Conservation (phyloP, 78 protist species). For the Dictyostelium capitatum region DNA sequence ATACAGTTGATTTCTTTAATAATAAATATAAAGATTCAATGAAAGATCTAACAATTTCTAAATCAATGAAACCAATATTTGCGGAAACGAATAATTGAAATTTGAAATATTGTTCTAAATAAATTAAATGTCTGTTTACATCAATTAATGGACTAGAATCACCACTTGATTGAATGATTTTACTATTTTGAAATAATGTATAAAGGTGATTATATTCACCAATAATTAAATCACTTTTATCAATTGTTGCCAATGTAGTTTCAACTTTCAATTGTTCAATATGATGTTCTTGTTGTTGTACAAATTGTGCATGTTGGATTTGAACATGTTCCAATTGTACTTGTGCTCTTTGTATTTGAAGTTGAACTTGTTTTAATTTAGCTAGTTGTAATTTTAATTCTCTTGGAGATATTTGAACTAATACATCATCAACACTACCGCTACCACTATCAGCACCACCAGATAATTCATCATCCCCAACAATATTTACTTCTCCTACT, state of each 20-base stretch:
- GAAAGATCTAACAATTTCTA: not conserved
- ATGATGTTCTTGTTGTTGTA: constrained; percentile 6
- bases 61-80: not conserved
- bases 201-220: constrained; percentile 8
- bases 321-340: not conserved
- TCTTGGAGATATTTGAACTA: no score
- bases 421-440: no score
- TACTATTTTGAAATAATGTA: not conserved
- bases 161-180: not conserved
- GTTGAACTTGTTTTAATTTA: not conserved
- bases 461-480: no score
- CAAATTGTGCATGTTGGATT: not conserved
- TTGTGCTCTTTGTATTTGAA: not conserved
- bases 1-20: constrained; percentile 16
- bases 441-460: no score
- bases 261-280: not conserved
- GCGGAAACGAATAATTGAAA: not conserved
- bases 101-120: not conserved
- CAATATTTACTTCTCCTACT: no score
- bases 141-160: not conserved
- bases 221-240: not conserved
- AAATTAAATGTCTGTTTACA: not conserved
- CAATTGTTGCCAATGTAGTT: not conserved
- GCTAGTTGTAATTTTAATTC: no score
- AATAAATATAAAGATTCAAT: not conserved